Base-by-base conservation (phyloP, 2,329 filamentous ascomycete species). In the Verticillium isaacii region DNA sequence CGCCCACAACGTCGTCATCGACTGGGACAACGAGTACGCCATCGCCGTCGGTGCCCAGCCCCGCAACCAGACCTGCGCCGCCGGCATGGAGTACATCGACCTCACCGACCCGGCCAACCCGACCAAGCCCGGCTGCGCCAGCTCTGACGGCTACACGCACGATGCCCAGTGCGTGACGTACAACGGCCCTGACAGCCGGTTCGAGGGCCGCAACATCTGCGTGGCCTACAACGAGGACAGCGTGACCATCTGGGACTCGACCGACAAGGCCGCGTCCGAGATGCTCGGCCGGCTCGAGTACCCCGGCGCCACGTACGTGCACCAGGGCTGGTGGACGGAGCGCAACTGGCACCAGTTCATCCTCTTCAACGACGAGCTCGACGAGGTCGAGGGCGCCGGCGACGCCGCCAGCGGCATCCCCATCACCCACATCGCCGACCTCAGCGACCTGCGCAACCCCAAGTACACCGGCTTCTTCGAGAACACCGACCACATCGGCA, bases 61-160 rank as follows among this genome's bases (percentile, higher is more conserved):
- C 57, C 57, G 57, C 14, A 74, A 64, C 62, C 29, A 72, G 68
- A 71, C 73, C 15, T 84, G 82, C 73, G 73, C 72, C 9, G 75
- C 76, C 14, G 82, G 83, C 6, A 74, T 85, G 50, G 81, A 82
- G 69, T 84, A 84, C 72, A 79, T 86, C 62, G 80, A 86, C 68
- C 76, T 86, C 37, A 76, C 75, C 0, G 76, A 85, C 62, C 81
- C 82, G 3, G 70, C 77, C 14, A 81, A 80, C 14, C 83, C 83
- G 2, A 78, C 70, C n/a, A 78, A 74, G 19, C 74, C 81, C 2
- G 82, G 82, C 61, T 84, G 80, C 65, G 78, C 77, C n/a, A 73
- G 74, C 36, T 63, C 75, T 15, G 81, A 83, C 62, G 81, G 80
- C 32, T 84, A 84, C 66, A 79, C 82, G 12, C 82, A 84, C 68